phyloP scores from a whole-genome alignment of 2,329 filamentous ascomycete genomes.

The Exophiala oligosperma region DNA sequence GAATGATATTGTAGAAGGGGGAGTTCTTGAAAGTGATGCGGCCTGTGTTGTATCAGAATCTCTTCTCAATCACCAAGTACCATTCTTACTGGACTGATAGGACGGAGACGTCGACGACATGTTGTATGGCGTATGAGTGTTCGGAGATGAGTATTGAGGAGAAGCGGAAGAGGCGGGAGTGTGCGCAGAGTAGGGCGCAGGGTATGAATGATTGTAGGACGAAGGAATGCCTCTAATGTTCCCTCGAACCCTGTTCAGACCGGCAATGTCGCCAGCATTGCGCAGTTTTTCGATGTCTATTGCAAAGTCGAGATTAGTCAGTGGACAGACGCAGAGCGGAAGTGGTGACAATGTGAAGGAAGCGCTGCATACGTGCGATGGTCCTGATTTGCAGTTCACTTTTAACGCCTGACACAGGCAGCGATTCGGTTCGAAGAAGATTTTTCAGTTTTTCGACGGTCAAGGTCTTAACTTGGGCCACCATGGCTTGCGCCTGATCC shows the following conservation, averaged over 20 bases:
- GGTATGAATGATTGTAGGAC: slow-evolving; percentile 19
- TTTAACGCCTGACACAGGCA: slow-evolving; percentile 83
- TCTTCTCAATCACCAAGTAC: background rate
- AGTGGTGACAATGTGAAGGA: background rate
- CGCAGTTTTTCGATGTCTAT: slow-evolving; percentile 28
- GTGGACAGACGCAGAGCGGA: slow-evolving; percentile 30
- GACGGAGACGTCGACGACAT: slow-evolving; percentile 13
- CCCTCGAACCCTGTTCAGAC: slow-evolving; percentile 21
- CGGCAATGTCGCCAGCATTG: slow-evolving; percentile 16
- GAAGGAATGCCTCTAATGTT: slow-evolving; percentile 19
- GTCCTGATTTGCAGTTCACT: slow-evolving; percentile 77
- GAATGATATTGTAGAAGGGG: slow-evolving; percentile 77
- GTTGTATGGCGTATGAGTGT: slow-evolving; percentile 15
- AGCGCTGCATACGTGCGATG: slow-evolving; percentile 63
- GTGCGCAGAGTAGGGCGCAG: slow-evolving; percentile 26
- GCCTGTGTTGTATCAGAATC: slow-evolving; percentile 34
- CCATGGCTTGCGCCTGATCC: slow-evolving; percentile 24
- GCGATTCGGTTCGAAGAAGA: slow-evolving; percentile 72
- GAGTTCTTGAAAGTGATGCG: slow-evolving; percentile 67
- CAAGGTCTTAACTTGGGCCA: slow-evolving; percentile 53
- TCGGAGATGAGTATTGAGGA: slow-evolving; percentile 25
- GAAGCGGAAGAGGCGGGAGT: slow-evolving; percentile 27
- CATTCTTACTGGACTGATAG: slow-evolving; percentile 16
- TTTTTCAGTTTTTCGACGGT: slow-evolving; percentile 69
- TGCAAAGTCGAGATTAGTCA: slow-evolving; percentile 7